Evolutionary conservation across 331 rosid species (phyloP).

Genomic region (Quercus lobata): DNA sequence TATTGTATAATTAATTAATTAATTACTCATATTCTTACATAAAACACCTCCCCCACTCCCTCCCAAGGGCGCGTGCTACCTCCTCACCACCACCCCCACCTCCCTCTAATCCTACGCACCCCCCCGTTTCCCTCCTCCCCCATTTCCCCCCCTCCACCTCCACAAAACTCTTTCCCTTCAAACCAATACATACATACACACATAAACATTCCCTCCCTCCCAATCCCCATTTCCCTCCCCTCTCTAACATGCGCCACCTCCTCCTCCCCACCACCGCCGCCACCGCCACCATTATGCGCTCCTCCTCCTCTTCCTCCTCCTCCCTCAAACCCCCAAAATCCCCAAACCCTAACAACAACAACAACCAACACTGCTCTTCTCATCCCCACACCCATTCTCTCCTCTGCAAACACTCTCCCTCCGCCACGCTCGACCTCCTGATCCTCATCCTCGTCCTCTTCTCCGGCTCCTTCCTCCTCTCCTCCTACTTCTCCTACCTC

Average conservation of each 20-base stretch:
- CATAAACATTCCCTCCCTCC: not conserved
- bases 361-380: not conserved
- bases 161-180: not conserved
- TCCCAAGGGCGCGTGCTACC: no score
- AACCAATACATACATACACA: no score
- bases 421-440: slow-evolving; percentile 93
- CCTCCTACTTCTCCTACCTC: slow-evolving; percentile 88
- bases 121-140: no score
- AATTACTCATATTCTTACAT: no score
- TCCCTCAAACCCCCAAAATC: slow-evolving; percentile 45
- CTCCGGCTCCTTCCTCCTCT: slow-evolving; percentile 81
- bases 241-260: slow-evolving; percentile 53
- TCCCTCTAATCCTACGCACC: no score
- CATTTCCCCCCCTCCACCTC: no score
- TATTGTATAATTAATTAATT: no score
- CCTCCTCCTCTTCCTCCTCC: slow-evolving; percentile 23
- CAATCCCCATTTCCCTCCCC: not conserved
- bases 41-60: no score
- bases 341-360: slow-evolving; percentile 18
- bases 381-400: slow-evolving; percentile 25
- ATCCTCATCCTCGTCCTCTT: slow-evolving; percentile 82
- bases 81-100: no score
- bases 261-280: slow-evolving; percentile 27
- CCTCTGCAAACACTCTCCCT: slow-evolving; percentile 78
- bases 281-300: slow-evolving; percentile 5